These are phyloP conservation scores for Colletotrichum siamense DNA, from an alignment of 2,329 filamentous ascomycete genomes.

Conservation along the genomic window DNA sequence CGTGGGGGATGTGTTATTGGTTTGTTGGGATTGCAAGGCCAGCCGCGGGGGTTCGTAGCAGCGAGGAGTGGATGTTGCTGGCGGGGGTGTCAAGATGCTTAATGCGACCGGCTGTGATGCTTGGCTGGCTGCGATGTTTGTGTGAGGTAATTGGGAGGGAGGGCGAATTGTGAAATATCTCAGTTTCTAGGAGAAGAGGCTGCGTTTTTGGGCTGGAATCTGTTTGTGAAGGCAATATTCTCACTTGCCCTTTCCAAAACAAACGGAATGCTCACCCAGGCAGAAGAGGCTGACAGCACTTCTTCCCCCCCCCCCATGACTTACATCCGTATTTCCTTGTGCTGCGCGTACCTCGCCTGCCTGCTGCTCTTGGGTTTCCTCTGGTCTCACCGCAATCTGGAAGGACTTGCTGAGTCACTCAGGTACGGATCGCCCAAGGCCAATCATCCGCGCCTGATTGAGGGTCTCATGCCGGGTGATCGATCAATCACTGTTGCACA, in stretches of 20 bases:
- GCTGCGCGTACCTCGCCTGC: not conserved
- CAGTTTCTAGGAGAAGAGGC: not conserved
- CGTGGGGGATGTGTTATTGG: slow-evolving; percentile 24
- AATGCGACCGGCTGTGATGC: not conserved
- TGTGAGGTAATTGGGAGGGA: not conserved
- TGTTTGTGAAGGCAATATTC: not conserved
- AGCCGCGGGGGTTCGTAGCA: not conserved
- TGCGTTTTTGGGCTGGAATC: not conserved
- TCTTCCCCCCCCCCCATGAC: not conserved
- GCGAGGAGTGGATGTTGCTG: not conserved
- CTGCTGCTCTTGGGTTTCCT: not conserved
- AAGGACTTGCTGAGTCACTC: not conserved
- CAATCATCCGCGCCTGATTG: not conserved
- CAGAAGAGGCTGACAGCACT: not conserved
- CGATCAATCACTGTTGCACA: slow-evolving; percentile 6
- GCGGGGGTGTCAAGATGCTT: not conserved
- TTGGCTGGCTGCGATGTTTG: not conserved
- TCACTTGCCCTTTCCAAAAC: not conserved
- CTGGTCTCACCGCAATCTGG: not conserved
- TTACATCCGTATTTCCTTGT: not conserved
- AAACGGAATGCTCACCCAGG: not conserved
- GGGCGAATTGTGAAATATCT: not conserved
- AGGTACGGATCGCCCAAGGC: not conserved
- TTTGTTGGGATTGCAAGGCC: slow-evolving; percentile 17
- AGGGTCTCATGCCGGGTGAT: not conserved